Base-by-base conservation (phyloP, 495 filamentous ascomycete species). In the Podospora anserina region DNA sequence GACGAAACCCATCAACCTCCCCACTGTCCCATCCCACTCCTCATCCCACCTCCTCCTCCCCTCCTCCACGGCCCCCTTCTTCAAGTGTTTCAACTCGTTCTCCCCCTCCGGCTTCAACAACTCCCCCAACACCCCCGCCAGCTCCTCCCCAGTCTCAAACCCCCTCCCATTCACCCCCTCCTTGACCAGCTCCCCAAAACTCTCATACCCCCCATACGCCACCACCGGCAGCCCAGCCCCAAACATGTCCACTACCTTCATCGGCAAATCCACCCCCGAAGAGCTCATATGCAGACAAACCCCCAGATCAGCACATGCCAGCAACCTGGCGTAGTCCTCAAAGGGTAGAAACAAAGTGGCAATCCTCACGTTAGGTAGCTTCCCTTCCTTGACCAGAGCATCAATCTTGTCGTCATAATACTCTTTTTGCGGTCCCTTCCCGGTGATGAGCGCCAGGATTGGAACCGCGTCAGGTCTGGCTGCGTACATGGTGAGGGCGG, bases 181-280 rank as follows among this genome's bases (percentile, higher is more conserved):
- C 23, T 83, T 89, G 3, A 97, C 91, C 64, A 97, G 78, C 80
- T 97, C 94, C 20, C 87, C 84, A 86, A 94, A 97, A 63, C 92
- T 92, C 76, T 92, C 87, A 72, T 94, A 97, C 7, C 83, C 85
- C 23, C 81, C 83, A 86, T 93, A 97, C 23, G 93, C 95, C 2
- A 88, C 90, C 4, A 99, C 96, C 0, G 95, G 95, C 63, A 99
- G 78, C 0, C 95, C 95, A 0, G 92, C 90, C 0, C 95, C 95
- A 74, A 98, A 97, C 92, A 99, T 95, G 73, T 99, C 95, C 5
- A 99, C 94, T 7, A 99, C 94, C 80, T 99, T 99, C 95, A 99
- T 99, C 0, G 95, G 95, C 26, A 99, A 80, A 80, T 99, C 95
- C 0, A 99, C 92, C 3, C 95, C 95, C 58, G 92, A 96, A 71